Conservation (phyloP, 306 rosid genomes). For the Herpetospermum pedunculosum region DNA sequence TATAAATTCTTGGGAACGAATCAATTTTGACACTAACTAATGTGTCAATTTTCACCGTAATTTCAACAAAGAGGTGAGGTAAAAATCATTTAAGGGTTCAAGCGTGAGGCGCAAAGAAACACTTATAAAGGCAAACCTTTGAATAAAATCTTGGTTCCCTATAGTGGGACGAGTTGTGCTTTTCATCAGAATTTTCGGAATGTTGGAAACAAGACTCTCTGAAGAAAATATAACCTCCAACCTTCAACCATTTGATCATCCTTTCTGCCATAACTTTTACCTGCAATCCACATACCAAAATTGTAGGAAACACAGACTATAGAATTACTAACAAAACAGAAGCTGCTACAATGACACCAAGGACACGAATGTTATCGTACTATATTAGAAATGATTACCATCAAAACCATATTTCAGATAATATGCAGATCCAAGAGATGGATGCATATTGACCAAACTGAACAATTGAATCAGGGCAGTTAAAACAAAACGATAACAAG, state of each 20-base stretch:
- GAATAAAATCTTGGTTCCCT: slow-evolving; percentile 86
- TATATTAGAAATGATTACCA: neutral
- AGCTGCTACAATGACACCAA: neutral
- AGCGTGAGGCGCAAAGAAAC: neutral
- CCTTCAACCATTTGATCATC: slow-evolving; percentile 86
- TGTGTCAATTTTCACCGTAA: no score
- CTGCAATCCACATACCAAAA: slow-evolving; percentile 17
- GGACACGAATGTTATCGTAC: neutral
- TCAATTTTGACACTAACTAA: no score
- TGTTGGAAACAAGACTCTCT: slow-evolving; percentile 94
- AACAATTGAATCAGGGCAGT: neutral
- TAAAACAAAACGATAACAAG: neutral
- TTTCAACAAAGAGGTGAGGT: no score
- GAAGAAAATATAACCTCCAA: slow-evolving; percentile 71
- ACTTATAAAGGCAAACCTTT: slow-evolving; percentile 32
- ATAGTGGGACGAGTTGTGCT: slow-evolving; percentile 70
- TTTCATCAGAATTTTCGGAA: slow-evolving; percentile 80
- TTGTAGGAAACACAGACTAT: neutral
- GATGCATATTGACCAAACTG: neutral
- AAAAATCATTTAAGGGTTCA: neutral
- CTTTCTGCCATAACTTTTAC: slow-evolving; percentile 53
- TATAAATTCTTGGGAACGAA: no score
- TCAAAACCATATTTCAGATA: neutral
- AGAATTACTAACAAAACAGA: neutral
- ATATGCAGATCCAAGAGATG: neutral